Evolutionary conservation across 306 rosid genomes (phyloP).

Genomic region (Citrullus amarus): DNA sequence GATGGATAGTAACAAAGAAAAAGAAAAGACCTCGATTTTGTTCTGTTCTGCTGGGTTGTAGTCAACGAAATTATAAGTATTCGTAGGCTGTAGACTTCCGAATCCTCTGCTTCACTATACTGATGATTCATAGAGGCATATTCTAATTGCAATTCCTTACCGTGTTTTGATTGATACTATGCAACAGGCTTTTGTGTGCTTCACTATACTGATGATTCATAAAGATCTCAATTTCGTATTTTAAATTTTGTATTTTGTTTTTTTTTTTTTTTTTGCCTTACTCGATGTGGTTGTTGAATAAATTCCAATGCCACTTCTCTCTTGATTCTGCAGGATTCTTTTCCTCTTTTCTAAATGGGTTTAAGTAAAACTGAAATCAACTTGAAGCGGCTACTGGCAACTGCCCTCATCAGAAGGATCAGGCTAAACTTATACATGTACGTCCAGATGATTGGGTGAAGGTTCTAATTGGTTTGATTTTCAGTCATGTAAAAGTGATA

Average conservation of each 20-base stretch:
- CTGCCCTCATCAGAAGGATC: conserved; percentile 78
- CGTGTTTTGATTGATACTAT: neutral
- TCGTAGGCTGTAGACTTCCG: neutral
- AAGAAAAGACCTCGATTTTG: neutral
- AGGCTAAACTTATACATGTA: conserved; percentile 80
- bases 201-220: too few species aligned
- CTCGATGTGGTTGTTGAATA: neutral
- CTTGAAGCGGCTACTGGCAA: conserved; percentile 70
- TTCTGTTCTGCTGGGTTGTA: too few species aligned
- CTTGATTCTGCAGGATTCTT: conserved; percentile 17
- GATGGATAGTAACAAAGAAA: neutral
- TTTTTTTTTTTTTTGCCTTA: neutral
- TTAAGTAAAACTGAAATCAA: conserved; percentile 77
- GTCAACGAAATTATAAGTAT: neutral
- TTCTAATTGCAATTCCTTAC: neutral
- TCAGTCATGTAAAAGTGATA: neutral
- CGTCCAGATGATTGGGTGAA: conserved; percentile 11
- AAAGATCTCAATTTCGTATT: too few species aligned
- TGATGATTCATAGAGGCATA: neutral
- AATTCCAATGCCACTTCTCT: neutral
- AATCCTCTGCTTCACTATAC: neutral
- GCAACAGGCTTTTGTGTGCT: neutral
- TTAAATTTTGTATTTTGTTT: neutral
- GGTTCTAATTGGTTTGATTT: neutral
- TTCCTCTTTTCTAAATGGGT: conserved; percentile 31